phyloP scores from a whole-genome alignment of 2,329 filamentous ascomycete species.

The Helotiales sp. region DNA sequence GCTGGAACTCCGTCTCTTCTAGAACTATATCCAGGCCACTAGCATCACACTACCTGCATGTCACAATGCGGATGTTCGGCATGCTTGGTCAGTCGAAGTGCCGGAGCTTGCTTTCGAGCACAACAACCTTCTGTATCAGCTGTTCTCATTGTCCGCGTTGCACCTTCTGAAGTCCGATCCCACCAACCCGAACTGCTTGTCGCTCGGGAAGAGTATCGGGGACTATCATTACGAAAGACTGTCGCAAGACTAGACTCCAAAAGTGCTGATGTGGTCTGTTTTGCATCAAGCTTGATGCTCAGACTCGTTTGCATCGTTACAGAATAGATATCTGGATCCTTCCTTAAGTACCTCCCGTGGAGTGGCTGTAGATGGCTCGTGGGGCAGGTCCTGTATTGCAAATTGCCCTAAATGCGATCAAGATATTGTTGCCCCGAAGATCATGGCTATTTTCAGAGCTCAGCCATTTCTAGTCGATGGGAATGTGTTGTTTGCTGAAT shows the following conservation, averaged over 20 bases:
- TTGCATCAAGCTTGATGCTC: background rate
- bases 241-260: background rate
- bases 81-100: background rate
- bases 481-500: background rate
- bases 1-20: background rate
- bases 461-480: background rate
- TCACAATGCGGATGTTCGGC: background rate
- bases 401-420: background rate
- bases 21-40: background rate
- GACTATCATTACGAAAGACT: background rate
- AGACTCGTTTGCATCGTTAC: background rate
- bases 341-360: background rate
- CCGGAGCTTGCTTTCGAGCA: background rate
- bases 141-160: background rate
- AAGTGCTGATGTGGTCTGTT: background rate
- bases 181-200: background rate
- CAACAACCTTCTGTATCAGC: background rate
- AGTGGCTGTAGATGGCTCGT: background rate
- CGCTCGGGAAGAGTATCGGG: background rate
- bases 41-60: background rate
- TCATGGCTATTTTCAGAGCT: background rate
- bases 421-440: background rate
- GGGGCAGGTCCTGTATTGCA: background rate
- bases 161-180: background rate
- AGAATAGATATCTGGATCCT: background rate